Base-by-base conservation (phyloP, 2,329 filamentous ascomycete genomes). In the Fusarium sp. region DNA sequence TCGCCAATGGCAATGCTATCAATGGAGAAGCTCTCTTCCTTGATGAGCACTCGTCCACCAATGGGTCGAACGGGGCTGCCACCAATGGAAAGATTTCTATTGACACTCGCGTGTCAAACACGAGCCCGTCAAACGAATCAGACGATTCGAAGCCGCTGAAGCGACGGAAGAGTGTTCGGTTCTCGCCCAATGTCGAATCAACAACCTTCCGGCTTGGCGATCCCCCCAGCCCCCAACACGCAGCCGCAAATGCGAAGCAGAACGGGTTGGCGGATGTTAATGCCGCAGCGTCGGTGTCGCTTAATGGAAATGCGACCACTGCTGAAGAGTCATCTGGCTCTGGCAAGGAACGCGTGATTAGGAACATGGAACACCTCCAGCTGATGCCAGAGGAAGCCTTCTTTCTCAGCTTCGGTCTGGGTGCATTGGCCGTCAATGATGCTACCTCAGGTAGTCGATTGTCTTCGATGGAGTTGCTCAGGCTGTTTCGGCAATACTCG, bases 311-410 rank as follows among this genome's bases (percentile, higher is more conserved):
- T 40, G 24, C 44, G 6, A n/a, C n/a, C 16, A 35, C 62, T 8
- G 59, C 51, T 12, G 62, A 53, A 40, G 49, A 46, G 3, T 49
- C 10, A 14, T 38, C 56, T 8, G 56, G n/a, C 4, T 42, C 55
- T 12, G 20, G 29, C 33, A 24, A 61, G 27, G 59, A 40, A 20
- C 36, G 55, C 2, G 59, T 69, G n/a, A 77, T 89, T 4, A 76
- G 81, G 59, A 86, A 90, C 73, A 87, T 84, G 83, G 96, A 99
- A 78, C 95, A 98, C 79, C 90, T 98, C n/a, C 96, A 98, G 80
- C 87, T 99, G 10, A 95, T 92, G 4, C 89, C 92, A 0, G 95
- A 98, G 81, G 96, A 99, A 82, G 92, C 95, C 0, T 97, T 98
- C 83, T 99, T 98, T 81, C 88, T 99, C 11, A 87, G 87, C 6